Base-by-base conservation (phyloP, 2,329 filamentous ascomycete genomes). In the Hymenoscyphus repandus region DNA sequence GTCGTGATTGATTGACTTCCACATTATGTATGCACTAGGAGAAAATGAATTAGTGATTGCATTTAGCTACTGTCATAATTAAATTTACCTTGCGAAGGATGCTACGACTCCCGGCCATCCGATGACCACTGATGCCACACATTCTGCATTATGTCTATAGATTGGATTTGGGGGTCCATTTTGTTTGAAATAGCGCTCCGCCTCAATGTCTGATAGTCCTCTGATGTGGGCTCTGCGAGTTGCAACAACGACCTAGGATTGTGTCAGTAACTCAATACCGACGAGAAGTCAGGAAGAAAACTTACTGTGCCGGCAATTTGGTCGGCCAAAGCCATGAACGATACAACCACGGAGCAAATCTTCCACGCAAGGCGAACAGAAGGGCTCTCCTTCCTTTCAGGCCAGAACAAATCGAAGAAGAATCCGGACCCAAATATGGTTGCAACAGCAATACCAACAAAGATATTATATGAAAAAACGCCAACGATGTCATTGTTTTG, bases 361-460 rank as follows among this genome's bases (percentile, higher is more conserved):
- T 72, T 76, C 79, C 78, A 82, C 1, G 77, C 74, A n/a, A 72
- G 57, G 44, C 74, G 72, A 3, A 81, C 76, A 17, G 68, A 62
- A 17, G 54, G 61, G 3, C 68, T 72, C 54, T 82, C 78, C 9
- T 69, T 62, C 43, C 78, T 70, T 46, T 78, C 76, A 0, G 78
- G 78, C 76, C 77, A 82, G 66, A 81, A 80, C 3, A 82, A 72
- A 59, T 82, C 79, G 64, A 82, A 80, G 69, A 82, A 81, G 69
- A 82, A 82, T 0, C 73, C 78, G 0, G 74, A 72, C 18, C 78
- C 78, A 58, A 82, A 82, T 58, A 82, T 75, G 41, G 73, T 77
- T 12, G 78, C 78, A 7, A 80, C 74, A 15, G 73, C 77, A 31
- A 82, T 69, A 17, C 79, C 78, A 6, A 77, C 73, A 54, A 79